A percentile compares a stretch with the other conserved stretches of the same genome.
phyloP scores from a whole-genome alignment of 164 flowering plant species.

The Euptelea pleiosperma region DNA sequence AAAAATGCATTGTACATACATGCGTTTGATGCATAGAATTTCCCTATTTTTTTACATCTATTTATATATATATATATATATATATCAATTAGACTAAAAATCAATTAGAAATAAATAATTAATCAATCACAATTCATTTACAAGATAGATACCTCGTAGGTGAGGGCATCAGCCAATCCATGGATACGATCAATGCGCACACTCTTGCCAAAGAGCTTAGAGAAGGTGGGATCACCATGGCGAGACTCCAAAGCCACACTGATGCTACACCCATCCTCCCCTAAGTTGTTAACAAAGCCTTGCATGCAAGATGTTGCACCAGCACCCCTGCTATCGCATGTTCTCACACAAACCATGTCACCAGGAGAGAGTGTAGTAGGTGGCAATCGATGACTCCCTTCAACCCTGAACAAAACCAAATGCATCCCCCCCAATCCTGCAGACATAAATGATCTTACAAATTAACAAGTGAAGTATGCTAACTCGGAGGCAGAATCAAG shows the following conservation, averaged over 20 bases:
- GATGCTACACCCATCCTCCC: slow-evolving; percentile 89
- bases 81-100: too few species aligned
- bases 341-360: slow-evolving; percentile 93
- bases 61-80: too few species aligned
- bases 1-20: too few species aligned
- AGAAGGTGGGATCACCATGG: slow-evolving; percentile 88
- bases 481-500: neutral
- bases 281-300: slow-evolving; percentile 80
- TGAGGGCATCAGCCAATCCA: slow-evolving; percentile 85
- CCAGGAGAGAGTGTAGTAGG: slow-evolving; percentile 94
- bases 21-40: too few species aligned
- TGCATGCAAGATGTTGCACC: slow-evolving; percentile 84
- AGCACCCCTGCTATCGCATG: slow-evolving; percentile 80
- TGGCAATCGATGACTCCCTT: slow-evolving; percentile 79
- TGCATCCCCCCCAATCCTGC: slow-evolving; percentile 96
- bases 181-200: slow-evolving; percentile 87
- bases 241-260: slow-evolving; percentile 78
- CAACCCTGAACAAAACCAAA: slow-evolving; percentile 73
- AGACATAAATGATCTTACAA: slow-evolving; percentile 1
- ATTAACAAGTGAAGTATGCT: too few species aligned
- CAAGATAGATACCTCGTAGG: slow-evolving; percentile 69
- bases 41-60: neutral
- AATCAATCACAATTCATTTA: neutral
- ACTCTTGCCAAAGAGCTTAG: slow-evolving; percentile 87
- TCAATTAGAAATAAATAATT: too few species aligned